Base-by-base conservation (phyloP, 2,329 filamentous ascomycete genomes). In the Passalora sequoiae region DNA sequence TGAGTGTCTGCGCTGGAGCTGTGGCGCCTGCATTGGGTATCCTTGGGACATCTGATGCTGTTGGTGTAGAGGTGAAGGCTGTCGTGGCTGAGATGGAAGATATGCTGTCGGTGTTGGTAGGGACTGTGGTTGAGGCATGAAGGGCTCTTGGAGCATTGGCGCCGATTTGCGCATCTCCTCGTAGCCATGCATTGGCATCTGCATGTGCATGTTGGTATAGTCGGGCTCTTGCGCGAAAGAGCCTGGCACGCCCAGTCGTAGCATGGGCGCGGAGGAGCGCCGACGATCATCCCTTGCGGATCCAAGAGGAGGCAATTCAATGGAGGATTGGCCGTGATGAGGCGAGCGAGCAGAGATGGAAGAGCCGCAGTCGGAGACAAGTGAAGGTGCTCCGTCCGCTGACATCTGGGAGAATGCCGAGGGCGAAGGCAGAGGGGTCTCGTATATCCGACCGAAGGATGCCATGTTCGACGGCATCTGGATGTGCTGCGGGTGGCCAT, bases 341-440 rank as follows among this genome's bases (percentile, higher is more conserved):
- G 70, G 70, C 35, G 70, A 73, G 37, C 70, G 64, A 3, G 58
- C 56, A 19, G 69, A 67, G 48, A 69, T 65, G 19, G 70, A 72
- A 15, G 69, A 71, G 37, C 40, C 40, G 29, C 61, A 67, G 61
- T 92, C 86, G 0, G 85, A 88, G 38, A 86, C 73, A 50, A 87
- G 72, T 1, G 83, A 85, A 5, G 83, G 83, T 4, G 81, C 78
- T 21, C 72, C 71, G 32, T 84, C 81, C 12, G 75, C 68, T 2
- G 83, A 86, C 28, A 76, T 72, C 40, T 82, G 78, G 2, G 80
- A 83, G 53, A 73, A 77, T 39, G 77, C 73, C 12, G 69, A 72
- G 10, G 82, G 82, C 6, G 81, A 85, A 30, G 77, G 78, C 54
- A 84, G 72, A 25, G 81, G 74, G 7, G 73, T 72, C 45, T 83